A percentile compares a stretch with the other conserved stretches of the same genome.
Conservation (phyloP, 164 flowering plant species). For the Umbellularia californica region DNA sequence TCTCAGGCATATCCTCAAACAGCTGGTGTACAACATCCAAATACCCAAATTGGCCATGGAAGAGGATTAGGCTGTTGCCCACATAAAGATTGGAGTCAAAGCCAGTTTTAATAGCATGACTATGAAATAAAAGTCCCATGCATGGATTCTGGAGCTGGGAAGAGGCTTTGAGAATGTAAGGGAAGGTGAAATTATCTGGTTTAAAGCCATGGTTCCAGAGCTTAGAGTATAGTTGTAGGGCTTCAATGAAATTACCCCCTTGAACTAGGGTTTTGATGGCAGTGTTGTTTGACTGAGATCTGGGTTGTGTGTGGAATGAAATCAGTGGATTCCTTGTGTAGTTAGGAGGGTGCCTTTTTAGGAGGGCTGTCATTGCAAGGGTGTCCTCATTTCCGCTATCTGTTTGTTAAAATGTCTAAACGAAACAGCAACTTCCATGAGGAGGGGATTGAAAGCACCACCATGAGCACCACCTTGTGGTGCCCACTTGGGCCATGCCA, state of each 20-base stretch:
- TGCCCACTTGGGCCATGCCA: too few species aligned
- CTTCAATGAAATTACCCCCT: constrained; percentile 5
- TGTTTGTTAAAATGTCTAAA: too few species aligned
- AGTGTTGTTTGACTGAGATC: not conserved
- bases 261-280: constrained; percentile 8
- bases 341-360: too few species aligned
- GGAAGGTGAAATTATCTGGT: constrained; percentile 15
- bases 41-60: constrained; percentile 6
- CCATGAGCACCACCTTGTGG: too few species aligned
- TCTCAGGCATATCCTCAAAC: constrained; percentile 11
- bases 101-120: constrained; percentile 11
- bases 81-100: constrained; percentile 10
- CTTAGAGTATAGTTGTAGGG: constrained; percentile 7
- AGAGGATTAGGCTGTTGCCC: constrained; percentile 11
- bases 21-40: constrained; percentile 1
- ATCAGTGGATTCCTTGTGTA: not conserved
- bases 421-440: too few species aligned
- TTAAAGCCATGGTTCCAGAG: constrained; percentile 12
- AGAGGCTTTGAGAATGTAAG: constrained; percentile 16
- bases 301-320: constrained; percentile 9
- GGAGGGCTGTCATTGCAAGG: too few species aligned
- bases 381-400: too few species aligned
- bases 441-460: too few species aligned
- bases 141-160: constrained; percentile 7
- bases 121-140: constrained; percentile 7